Evolutionary conservation across 257 asterid species (phyloP), one percentile per base, ranked within the genome.

Genomic region (Fraxinus pennsylvanica): DNA sequence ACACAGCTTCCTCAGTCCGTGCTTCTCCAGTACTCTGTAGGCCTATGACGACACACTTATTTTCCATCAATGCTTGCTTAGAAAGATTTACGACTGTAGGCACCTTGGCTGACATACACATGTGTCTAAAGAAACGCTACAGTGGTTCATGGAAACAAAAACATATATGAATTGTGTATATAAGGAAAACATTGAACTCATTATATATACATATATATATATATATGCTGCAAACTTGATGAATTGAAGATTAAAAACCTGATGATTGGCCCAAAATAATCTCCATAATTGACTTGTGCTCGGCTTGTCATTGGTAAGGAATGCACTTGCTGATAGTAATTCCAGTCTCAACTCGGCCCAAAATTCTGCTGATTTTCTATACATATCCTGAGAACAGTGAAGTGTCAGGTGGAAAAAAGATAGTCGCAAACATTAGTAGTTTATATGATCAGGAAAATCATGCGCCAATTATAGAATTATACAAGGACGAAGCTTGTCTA

Each of bases 21-120:
- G 98, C 99, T 84, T 93, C 99, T 88, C 99, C 99, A 75, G 99
- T 96, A 81, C 97, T 96, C 88, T 96, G 99, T 73, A 96, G 86
- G 84, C 99, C 99, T 78, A 96, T 78, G 78, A 96, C 98, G 79
- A 91, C 97, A 86, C 98, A 92, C 84, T 96, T 96, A 81, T 88
- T 82, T 32, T 87, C 90, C 83, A 75, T 72, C 87, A 96, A 83
- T 81, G 97, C 98, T 87, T 89, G 91, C 87, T 92, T 81, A 66
- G 97, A 90, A 50, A 96, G 90, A 81, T 87, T 89, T 79, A 96
- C 91, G 78, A 93, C 94, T 30, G 97, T 97, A 76, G 98, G 97
- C 78, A 96, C 99, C 90, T 96, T 96, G 73, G 99, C 97, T 67
- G 99, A 91, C 97, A 96, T 93, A 79, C 99, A 96, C 84, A 96